Base-by-base conservation (phyloP, 2,329 filamentous ascomycete genomes). In the Fusarium sp. region DNA sequence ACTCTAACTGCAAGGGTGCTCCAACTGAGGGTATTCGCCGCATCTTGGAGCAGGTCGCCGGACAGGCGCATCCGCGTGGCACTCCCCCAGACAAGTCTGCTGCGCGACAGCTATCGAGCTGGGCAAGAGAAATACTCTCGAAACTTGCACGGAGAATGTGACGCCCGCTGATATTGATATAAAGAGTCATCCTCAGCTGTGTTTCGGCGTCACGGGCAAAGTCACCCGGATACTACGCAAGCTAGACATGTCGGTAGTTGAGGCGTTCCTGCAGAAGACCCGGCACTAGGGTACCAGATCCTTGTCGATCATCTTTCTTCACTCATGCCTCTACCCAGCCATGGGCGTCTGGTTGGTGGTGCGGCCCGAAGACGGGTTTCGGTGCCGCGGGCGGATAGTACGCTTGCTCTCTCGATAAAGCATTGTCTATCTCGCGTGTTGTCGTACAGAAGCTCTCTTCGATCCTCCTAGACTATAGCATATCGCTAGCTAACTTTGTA, bases 71-170 rank as follows among this genome's bases (percentile, higher is more conserved):
- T 28, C 78, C 79, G 6, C 71, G 78, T 11, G 78, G 77, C 30
- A 60, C 74, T 7, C 69, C 77, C 7, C 66, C 81, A 11, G 77
- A 81, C 40, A 66, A 95, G 77, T 94, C 92, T 96, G 11, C 83
- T 98, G 11, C 97, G 97, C 78, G 89, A 93, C 76, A 86, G 94
- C 97, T 0, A 85, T 97, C n/a, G 94, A 97, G 82, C 87, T 97
- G 51, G 82, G 87, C 97, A 51, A 97, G 85, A 86, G 95, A 44
- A 93, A 97, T 5, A 97, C 94, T 0, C 82, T 97, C 12, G 94
- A 97, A 78, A 90, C 92, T 73, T 93, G 92, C 73, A 88, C 90
- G 0, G 90, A 93, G 75, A 89, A 93, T 73, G 81, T 40, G 75
- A 86, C 52, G 1, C 56, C 44, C 15, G 30, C 34, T n/a, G 39